Base-by-base conservation (phyloP, 2,329 filamentous ascomycete species). In the Dothidotthia symphoricarpi region DNA sequence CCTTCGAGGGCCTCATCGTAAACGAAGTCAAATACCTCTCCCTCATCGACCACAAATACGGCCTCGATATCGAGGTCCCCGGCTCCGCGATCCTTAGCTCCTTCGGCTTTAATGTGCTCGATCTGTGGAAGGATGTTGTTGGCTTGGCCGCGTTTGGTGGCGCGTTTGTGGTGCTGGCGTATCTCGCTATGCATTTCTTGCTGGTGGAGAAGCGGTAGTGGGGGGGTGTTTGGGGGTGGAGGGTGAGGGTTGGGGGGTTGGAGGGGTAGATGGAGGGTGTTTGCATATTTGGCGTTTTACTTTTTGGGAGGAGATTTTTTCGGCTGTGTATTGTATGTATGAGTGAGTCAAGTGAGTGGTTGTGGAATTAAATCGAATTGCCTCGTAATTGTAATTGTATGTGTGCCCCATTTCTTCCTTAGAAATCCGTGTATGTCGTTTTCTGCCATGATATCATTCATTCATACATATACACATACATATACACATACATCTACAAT, bases 1-100 rank as follows among this genome's bases (percentile, higher is more conserved):
- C 85, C 4, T 97, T 97, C 56, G 93, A 98, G 73, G 86, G 88
- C 2, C 78, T 98, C 11, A 95, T 97, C 47, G 93, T 98, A 55
- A 98, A 97, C 61, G 93, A 98, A 71, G 94, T 96, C 31, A 83
- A 88, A 16, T 88, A 88, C 57, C 75, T 98, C 28, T 91, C 86
- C 0, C 78, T 98, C 16, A 81, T 94, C 28, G 93, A 98, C 65
- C 85, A 93, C 67, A 94, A 97, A 69, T 96, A 95, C 44, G 93
- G 93, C 5, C 79, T 98, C 4, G 89, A 97, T 59, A 98, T 98
- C 47, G 91, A 93, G 35, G 89, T 98, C 0, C 93, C 93, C 0
- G 93, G 93, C 24, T 89, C 91, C 1, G 88, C 89, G 0, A 98
- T 98, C 51, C 71, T 98, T 38, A 95, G 87, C 67, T 88, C 86